Conservation (phyloP, 2,329 filamentous ascomycete species). For the Dactylellina leptospora region DNA sequence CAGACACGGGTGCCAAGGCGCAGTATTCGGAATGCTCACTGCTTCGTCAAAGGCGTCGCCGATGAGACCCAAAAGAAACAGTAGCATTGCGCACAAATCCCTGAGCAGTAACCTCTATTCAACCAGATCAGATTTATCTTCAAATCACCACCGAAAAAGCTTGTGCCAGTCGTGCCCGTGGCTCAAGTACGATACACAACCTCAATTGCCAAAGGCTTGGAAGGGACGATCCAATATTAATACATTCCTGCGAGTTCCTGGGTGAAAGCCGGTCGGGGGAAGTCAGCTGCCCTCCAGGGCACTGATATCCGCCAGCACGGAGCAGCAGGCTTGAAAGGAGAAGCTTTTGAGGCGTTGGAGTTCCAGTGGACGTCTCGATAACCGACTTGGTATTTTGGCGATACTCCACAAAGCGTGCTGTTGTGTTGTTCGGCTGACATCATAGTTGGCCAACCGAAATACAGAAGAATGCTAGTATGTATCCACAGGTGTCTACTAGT, state of each 20-base stretch:
- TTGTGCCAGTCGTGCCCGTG: slow-evolving; percentile 23
- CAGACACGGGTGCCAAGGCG: too few relatives aligned
- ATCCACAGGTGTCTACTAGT: too few relatives aligned
- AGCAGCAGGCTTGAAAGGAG: not conserved
- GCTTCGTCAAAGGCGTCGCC: too few relatives aligned
- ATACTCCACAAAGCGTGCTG: slow-evolving; percentile 1
- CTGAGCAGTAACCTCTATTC: too few relatives aligned
- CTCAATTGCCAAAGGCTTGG: slow-evolving; percentile 20
- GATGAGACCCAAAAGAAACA: too few relatives aligned
- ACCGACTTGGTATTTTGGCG: not conserved
- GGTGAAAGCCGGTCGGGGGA: slow-evolving; percentile 8
- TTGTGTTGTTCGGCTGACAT: slow-evolving; percentile 40
- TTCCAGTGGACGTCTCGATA: not conserved
- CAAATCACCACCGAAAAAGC: slow-evolving; percentile 8
- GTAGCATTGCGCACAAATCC: too few relatives aligned
- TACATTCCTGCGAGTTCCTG: slow-evolving; percentile 9
- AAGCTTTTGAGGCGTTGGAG: slow-evolving; percentile 20
- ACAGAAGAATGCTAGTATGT: too few relatives aligned
- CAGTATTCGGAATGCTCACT: too few relatives aligned
- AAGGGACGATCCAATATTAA: slow-evolving; percentile 21
- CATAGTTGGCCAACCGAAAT: slow-evolving; percentile 18
- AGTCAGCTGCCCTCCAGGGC: slow-evolving; percentile 37
- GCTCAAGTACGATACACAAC: slow-evolving; percentile 6
- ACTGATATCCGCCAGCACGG: slow-evolving; percentile 40
- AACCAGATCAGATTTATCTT: not conserved